Base-by-base conservation (phyloP, 2,329 filamentous ascomycete genomes). In the Claviceps citrina region DNA sequence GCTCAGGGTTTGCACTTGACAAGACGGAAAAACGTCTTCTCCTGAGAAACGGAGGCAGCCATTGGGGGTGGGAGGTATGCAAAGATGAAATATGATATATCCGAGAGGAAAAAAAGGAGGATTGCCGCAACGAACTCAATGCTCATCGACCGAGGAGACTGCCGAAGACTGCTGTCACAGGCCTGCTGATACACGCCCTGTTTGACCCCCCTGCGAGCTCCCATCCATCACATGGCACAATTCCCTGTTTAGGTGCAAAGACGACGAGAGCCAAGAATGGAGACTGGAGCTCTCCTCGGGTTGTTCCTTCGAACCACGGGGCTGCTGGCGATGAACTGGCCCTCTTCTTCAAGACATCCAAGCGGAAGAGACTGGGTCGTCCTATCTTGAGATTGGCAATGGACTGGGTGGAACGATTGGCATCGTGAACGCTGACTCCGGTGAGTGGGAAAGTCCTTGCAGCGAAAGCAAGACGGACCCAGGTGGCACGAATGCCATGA, bases 361-460 rank as follows among this genome's bases (percentile, higher is more conserved):
- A n/a, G n/a, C n/a, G n/a, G n/a, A n/a, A n/a, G n/a, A n/a, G n/a
- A n/a, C n/a, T n/a, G n/a, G n/a, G n/a, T n/a, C n/a, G n/a, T n/a
- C n/a, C n/a, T n/a, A 47, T 57, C 31, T 42, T 62, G 5, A 48
- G 55, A 3, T 43, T 47, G 4, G 49, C 52, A 15, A 54, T 54
- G 22, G 44, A 48, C 4, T 50, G 46, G 1, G 49, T 61, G n/a
- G 50, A 51, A 36, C 44, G 42, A 12, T 30, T 54, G 9, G 41
- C 54, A 33, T 40, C 48, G 22, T 60, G 56, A 44, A 58, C 55
- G 16, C 41, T 62, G 40, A 62, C 59, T 20, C 59, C 59, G 38
- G 59, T 62, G 51, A 25, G 53, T 42, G 22, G 5, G 10, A 6
- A 19, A 7, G 7, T 28, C 1, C 30, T 13, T 18, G 19, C 19